Evolutionary conservation across 805 yeast species (phyloP).

Genomic region (Candida maesae): DNA sequence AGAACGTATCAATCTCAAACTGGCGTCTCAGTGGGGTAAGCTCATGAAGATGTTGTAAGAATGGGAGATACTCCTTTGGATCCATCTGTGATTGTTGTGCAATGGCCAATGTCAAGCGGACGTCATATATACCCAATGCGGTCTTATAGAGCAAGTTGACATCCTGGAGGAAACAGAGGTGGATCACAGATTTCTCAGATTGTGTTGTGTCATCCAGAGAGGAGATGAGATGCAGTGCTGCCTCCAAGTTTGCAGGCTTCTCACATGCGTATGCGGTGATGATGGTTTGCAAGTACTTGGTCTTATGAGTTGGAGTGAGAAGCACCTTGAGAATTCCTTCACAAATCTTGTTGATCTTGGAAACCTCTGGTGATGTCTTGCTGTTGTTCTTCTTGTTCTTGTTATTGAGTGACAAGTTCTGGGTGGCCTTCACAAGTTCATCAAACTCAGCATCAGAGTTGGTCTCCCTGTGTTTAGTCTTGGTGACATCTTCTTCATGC

Average conservation of each 20-base stretch:
- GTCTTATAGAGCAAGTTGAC: conserved; percentile 76
- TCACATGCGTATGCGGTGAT: conserved; percentile 92
- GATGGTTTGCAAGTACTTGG: conserved; percentile 66
- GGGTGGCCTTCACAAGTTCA: conserved; percentile 29
- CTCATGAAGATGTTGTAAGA: conserved; percentile 72
- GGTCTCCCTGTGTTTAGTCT: conserved; percentile 81
- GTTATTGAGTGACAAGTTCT: conserved; percentile 20
- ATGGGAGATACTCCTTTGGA: conserved; percentile 95
- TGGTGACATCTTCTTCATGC: conserved; percentile 79
- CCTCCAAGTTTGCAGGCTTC: conserved; percentile 77
- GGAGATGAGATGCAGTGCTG: conserved; percentile 66
- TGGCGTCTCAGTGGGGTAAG: conserved; percentile 63
- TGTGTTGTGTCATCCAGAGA: conserved; percentile 43
- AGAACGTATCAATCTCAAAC: conserved; percentile 75
- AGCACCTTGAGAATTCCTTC: conserved; percentile 60
- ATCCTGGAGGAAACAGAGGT: conserved; percentile 86
- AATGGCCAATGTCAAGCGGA: conserved; percentile 71
- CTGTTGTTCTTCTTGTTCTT: conserved; percentile 35
- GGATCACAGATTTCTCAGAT: conserved; percentile 64
- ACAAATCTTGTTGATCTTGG: conserved; percentile 77
- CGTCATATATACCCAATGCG: conserved; percentile 79
- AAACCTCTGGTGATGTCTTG: conserved; percentile 28
- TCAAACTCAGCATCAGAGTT: conserved; percentile 29
- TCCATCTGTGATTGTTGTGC: conserved; percentile 98
- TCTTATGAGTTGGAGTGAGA: conserved; percentile 43